These are phyloP conservation scores for Trifolium subterraneum DNA, from an alignment of 306 rosid species.

Conservation along the genomic window DNA sequence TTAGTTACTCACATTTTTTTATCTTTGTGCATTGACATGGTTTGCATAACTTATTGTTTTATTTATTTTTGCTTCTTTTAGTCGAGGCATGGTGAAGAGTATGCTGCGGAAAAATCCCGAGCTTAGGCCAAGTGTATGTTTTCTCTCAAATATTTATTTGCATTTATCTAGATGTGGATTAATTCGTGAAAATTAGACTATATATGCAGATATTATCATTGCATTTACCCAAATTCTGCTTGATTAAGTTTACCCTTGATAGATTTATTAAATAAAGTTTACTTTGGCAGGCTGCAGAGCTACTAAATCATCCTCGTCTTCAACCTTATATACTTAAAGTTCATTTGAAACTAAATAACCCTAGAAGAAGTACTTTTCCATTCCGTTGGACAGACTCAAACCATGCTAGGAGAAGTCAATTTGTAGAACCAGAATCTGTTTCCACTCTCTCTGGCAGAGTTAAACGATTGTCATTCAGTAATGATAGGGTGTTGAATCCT, in stretches of 20 bases:
- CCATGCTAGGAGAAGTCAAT: constrained; percentile 66
- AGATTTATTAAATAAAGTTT: constrained; percentile 17
- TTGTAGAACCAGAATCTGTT: constrained; percentile 59
- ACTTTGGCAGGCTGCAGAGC: constrained; percentile 82
- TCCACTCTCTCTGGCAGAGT: constrained; percentile 49
- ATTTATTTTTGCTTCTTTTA: constrained; percentile 50
- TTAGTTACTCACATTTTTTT: constrained; percentile 15
- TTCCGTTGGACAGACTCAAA: constrained; percentile 62
- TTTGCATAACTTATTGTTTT: constrained; percentile 22
- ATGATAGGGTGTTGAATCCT: constrained; percentile 84
- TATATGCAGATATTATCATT: too few species aligned
- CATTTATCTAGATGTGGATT: constrained; percentile 13
- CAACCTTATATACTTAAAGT: constrained; percentile 80
- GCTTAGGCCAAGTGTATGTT: constrained; percentile 92
- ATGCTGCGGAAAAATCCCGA: constrained; percentile 98
- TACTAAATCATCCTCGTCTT: constrained; percentile 79
- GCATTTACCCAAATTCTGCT: constrained; percentile 9
- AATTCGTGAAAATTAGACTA: constrained; percentile 9
- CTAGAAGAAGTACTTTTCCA: constrained; percentile 66
- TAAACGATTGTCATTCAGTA: constrained; percentile 66
- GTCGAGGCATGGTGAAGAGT: constrained; percentile 92
- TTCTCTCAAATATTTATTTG: constrained; percentile 29
- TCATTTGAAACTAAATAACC: constrained; percentile 76
- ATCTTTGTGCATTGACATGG: constrained; percentile 12
- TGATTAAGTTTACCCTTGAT: constrained; percentile 14